Evolutionary conservation across 441 rosid genomes (phyloP).

Genomic region (Brassica hybrid): DNA sequence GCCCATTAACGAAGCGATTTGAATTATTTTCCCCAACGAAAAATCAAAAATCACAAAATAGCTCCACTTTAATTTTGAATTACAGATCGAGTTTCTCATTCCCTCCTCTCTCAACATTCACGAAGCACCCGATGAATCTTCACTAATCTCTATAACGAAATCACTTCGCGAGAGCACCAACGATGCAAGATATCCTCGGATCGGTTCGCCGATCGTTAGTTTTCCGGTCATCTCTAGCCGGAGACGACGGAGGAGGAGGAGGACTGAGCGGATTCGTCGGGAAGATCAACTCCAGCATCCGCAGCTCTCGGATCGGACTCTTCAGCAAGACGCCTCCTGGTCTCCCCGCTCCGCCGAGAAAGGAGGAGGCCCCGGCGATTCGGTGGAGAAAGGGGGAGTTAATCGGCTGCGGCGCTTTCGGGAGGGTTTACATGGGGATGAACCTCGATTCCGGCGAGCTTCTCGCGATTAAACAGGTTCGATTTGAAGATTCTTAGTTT

Average conservation of each 20-base stretch:
- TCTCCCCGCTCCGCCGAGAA: conserved; percentile 46
- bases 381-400: conserved; percentile 97
- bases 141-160: conserved; percentile 37
- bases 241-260: conserved; percentile 45
- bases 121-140: conserved; percentile 20
- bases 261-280: conserved; percentile 76
- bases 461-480: conserved; percentile 93
- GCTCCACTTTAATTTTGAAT: conserved; percentile 33
- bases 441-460: conserved; percentile 99
- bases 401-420: conserved; percentile 97
- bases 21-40: background rate
- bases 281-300: conserved; percentile 81
- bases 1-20: conserved; percentile 23
- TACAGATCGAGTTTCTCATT: conserved; percentile 47
- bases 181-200: conserved; percentile 88
- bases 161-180: background rate
- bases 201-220: conserved; percentile 94
- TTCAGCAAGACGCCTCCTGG: conserved; percentile 58
- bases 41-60: conserved; percentile 7
- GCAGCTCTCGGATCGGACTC: conserved; percentile 80
- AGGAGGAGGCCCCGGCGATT: conserved; percentile 66
- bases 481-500: too few species aligned
- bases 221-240: conserved; percentile 58
- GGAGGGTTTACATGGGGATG: conserved; percentile 99
- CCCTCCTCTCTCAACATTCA: conserved; percentile 37